Conservation (phyloP, 164 flowering plant species). For the Stephania japonica region DNA sequence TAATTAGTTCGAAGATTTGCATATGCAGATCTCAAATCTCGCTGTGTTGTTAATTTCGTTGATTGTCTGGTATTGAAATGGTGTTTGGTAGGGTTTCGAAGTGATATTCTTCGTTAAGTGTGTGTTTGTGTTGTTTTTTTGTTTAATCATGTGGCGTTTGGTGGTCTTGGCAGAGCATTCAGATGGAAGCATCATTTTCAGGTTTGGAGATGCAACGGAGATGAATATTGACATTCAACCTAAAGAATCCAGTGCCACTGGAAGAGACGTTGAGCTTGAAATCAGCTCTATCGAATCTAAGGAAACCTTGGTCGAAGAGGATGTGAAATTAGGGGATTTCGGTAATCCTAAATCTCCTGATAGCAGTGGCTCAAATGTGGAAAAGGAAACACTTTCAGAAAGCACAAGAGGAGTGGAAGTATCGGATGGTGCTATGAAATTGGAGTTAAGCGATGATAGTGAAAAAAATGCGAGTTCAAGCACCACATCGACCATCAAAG, state of each 20-base stretch:
- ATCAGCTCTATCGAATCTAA: background rate
- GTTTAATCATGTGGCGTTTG: constrained; percentile 11
- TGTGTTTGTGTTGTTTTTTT: background rate
- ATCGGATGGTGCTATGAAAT: background rate
- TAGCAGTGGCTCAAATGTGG: background rate
- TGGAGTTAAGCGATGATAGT: background rate
- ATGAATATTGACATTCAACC: background rate
- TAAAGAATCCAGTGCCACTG: background rate
- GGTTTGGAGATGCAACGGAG: constrained; percentile 13
- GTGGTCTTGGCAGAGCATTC: constrained; percentile 20
- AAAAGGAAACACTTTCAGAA: background rate
- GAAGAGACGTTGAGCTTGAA: background rate
- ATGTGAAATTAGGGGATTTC: too few species aligned
- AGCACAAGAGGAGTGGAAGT: background rate
- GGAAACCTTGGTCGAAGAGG: background rate
- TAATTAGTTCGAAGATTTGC: background rate
- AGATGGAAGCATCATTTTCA: constrained; percentile 22
- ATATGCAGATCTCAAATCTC: too few species aligned
- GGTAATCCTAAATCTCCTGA: too few species aligned
- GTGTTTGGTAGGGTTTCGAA: background rate
- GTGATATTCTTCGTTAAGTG: constrained; percentile 3
- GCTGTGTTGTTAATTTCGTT: too few species aligned
- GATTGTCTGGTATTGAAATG: too few species aligned
- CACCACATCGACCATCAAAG: background rate
- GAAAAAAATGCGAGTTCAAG: background rate